Percentiles rank a stretch among this genome's conserved stretches.
These are phyloP conservation scores for Coemansia asiatica DNA, from an alignment of 192 early-diverging fungal species.

Conservation along the genomic window DNA sequence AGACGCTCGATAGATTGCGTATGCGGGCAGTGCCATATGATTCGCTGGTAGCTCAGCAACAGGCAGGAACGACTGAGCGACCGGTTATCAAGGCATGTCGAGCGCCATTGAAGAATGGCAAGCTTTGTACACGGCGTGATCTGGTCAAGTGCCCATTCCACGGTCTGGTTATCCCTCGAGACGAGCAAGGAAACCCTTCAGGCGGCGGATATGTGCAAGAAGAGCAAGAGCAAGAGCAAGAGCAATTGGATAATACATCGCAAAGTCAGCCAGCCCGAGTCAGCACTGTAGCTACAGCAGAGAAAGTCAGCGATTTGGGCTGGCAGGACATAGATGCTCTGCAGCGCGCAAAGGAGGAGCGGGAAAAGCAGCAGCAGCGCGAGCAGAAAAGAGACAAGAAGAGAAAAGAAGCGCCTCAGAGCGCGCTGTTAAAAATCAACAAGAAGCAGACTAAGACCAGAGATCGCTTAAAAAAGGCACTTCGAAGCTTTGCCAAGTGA, in stretches of 20 bases:
- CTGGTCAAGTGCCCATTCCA: slow-evolving; percentile 69
- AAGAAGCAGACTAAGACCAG: slow-evolving; percentile 15
- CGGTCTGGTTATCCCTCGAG: slow-evolving; percentile 61
- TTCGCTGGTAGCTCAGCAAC: slow-evolving; percentile 2
- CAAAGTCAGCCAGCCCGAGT: neutral
- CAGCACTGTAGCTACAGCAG: slow-evolving; percentile 35
- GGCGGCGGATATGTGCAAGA: neutral
- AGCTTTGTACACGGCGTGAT: slow-evolving; percentile 65
- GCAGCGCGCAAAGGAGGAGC: slow-evolving; percentile 9
- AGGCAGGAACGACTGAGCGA: neutral
- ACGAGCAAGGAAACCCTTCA: slow-evolving; percentile 43
- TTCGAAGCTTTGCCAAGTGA: slow-evolving; percentile 2
- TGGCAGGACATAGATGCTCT: slow-evolving; percentile 29
- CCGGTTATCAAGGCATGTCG: slow-evolving; percentile 61
- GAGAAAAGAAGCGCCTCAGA: slow-evolving; percentile 6
- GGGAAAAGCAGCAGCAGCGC: neutral
- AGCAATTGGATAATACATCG: neutral
- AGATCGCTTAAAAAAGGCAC: slow-evolving; percentile 3
- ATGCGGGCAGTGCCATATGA: slow-evolving; percentile 60
- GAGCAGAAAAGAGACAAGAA: neutral
- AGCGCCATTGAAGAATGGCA: slow-evolving; percentile 61
- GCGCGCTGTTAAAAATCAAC: slow-evolving; percentile 23
- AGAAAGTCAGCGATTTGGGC: slow-evolving; percentile 20
- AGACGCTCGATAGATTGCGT: slow-evolving; percentile 55
- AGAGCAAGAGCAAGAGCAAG: neutral